Conservation (phyloP, 2,329 filamentous ascomycete genomes). For the Verticillium nubilum region DNA sequence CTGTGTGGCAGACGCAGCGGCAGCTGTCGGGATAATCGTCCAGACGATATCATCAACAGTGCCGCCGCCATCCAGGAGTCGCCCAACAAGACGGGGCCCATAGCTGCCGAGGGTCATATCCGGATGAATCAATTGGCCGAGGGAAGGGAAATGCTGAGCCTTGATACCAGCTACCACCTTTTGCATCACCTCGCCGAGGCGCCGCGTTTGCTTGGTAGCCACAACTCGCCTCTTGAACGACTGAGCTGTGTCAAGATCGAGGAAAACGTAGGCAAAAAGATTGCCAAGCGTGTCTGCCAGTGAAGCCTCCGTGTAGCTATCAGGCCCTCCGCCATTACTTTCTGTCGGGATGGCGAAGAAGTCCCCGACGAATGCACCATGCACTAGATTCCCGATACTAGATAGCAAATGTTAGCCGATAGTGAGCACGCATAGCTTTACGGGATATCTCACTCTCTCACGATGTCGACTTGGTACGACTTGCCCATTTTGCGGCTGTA, state of each 20-base stretch:
- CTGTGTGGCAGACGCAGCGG: slow-evolving; percentile 53
- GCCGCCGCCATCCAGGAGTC: slow-evolving; percentile 47
- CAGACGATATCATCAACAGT: slow-evolving; percentile 49
- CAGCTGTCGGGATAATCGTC: slow-evolving; percentile 51
- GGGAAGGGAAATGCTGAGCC: neutral
- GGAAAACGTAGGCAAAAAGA: slow-evolving; percentile 49
- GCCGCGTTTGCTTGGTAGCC: neutral
- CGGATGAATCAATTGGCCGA: neutral
- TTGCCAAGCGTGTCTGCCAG: slow-evolving; percentile 39
- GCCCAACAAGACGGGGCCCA: slow-evolving; percentile 50
- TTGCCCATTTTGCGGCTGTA: slow-evolving; percentile 21
- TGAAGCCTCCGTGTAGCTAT: slow-evolving; percentile 29
- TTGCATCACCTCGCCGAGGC: neutral
- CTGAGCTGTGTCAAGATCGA: slow-evolving; percentile 51
- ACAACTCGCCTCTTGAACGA: slow-evolving; percentile 30
- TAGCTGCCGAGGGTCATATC: slow-evolving; percentile 43
- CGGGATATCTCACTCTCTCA: slow-evolving; percentile 20
- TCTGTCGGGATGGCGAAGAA: slow-evolving; percentile 44
- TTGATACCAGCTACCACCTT: neutral
- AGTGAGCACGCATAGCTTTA: neutral
- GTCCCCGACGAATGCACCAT: slow-evolving; percentile 45
- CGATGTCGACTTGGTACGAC: slow-evolving; percentile 23
- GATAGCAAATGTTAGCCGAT: neutral
- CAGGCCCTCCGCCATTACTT: neutral
- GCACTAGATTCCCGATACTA: slow-evolving; percentile 41